These are phyloP conservation scores for Cymbopogon flexuosus DNA, from an alignment of 202 grass and related monocot species.

Conservation along the genomic window DNA sequence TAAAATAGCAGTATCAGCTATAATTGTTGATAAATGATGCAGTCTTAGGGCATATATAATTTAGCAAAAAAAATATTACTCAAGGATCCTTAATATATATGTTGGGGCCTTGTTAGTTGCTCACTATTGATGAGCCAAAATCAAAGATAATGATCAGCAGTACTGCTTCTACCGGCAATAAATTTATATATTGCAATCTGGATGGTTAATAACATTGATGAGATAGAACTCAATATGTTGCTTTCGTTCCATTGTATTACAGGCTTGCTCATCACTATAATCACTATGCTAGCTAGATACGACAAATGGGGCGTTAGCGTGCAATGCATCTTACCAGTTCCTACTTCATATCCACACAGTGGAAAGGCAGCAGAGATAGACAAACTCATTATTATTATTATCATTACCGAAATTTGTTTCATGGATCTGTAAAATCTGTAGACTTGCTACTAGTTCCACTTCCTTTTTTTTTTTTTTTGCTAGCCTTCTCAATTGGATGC, in stretches of 20 bases:
- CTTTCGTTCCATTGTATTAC: not conserved
- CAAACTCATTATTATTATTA: conserved; percentile 13
- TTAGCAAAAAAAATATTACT: not conserved
- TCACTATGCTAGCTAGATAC: not conserved
- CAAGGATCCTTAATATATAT: not conserved
- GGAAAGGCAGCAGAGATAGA: not conserved
- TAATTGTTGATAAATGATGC: not conserved
- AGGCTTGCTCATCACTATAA: not conserved
- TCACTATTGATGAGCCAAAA: not conserved
- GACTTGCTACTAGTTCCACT: not conserved
- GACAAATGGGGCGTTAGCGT: not conserved
- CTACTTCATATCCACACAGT: conserved; percentile 15
- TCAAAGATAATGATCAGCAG: not conserved
- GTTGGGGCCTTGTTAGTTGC: not conserved
- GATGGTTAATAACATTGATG: not conserved
- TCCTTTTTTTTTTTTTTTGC: not conserved
- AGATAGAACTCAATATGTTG: not conserved
- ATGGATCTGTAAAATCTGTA: not conserved
- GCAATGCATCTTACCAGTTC: conserved; percentile 12
- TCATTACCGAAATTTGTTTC: not conserved
- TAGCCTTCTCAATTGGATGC: not conserved
- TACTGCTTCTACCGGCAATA: not conserved
- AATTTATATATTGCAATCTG: not conserved
- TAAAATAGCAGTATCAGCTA: not conserved
- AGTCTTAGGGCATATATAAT: not conserved